Conservation (phyloP, 169 alveolate genomes). For the Pseudocohnilembus persalinus region DNA sequence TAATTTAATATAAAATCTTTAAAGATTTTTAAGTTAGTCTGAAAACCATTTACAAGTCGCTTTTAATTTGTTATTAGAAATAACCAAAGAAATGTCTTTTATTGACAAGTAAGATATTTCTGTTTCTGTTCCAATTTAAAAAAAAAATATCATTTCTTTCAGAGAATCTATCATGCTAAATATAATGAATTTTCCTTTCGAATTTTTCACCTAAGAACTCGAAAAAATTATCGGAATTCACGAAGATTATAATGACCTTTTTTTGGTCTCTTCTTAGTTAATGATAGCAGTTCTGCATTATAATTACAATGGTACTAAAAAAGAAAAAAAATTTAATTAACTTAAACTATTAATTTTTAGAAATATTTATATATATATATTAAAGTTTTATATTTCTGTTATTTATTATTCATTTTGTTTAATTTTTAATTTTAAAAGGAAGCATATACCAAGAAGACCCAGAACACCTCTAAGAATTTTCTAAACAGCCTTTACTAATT, state of each 20-base stretch:
- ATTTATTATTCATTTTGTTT: no score
- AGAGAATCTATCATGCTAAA: not conserved
- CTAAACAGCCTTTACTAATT: not conserved
- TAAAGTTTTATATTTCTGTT: no score
- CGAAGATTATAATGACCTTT: not conserved
- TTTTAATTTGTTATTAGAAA: not conserved
- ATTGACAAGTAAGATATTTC: not conserved
- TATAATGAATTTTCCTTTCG: not conserved
- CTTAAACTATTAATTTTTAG: no score
- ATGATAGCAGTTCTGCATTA: not conserved
- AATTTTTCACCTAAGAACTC: not conserved
- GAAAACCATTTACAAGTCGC: not conserved
- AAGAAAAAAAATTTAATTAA: no score
- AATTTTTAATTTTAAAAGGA: no score
- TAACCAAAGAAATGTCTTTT: not conserved
- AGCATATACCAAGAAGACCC: not conserved
- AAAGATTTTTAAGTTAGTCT: not conserved
- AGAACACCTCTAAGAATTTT: not conserved
- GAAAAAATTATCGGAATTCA: not conserved
- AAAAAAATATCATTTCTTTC: not conserved
- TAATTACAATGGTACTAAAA: not conserved
- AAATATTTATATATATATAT: no score
- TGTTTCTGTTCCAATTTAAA: not conserved
- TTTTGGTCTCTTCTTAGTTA: not conserved
- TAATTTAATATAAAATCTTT: not conserved